These are phyloP conservation scores for Cryptosporidium felis DNA, from an alignment of 169 alveolate genomes.

Conservation along the genomic window DNA sequence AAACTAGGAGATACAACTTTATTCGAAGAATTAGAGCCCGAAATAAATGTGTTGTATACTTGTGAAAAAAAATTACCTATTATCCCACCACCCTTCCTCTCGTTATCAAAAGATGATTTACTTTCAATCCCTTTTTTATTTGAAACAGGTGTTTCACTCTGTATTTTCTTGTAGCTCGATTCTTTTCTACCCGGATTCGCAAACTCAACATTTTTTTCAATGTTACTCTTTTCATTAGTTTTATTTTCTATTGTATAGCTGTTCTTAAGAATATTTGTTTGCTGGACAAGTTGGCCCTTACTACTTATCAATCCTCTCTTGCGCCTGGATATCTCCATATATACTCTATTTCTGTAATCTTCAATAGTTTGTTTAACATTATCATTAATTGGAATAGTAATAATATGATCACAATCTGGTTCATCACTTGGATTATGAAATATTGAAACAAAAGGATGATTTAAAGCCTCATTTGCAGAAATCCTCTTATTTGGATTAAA, in stretches of 20 bases:
- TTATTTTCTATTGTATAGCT: not conserved
- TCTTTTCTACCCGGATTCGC: not conserved
- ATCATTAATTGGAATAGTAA: conserved; percentile 87
- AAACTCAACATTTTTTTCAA: not conserved
- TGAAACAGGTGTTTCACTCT: not conserved
- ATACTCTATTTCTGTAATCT: conserved; percentile 86
- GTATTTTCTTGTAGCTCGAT: not conserved
- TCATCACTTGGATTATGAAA: conserved; percentile 92
- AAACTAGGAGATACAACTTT: not conserved
- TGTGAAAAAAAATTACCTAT: conserved; percentile 53
- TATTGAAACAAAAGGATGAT: conserved; percentile 90
- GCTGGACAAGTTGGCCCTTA: not conserved
- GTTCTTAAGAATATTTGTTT: not conserved
- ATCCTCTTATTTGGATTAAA: conserved; percentile 92
- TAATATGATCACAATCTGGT: conserved; percentile 83
- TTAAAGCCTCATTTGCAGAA: conserved; percentile 93
- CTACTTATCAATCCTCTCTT: conserved; percentile 77
- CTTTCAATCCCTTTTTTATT: not conserved
- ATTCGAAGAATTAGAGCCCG: conserved; percentile 19
- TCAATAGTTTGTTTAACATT: conserved; percentile 84
- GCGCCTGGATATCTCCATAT: conserved; percentile 82
- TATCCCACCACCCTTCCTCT: conserved; percentile 18
- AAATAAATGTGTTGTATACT: conserved; percentile 39
- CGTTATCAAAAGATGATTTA: not conserved
- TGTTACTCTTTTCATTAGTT: not conserved